Percentiles rank a stretch among this genome's conserved stretches.
Evolutionary conservation across 176 grass and related monocot species (phyloP).

Genomic region (Alopecurus myosuroides): DNA sequence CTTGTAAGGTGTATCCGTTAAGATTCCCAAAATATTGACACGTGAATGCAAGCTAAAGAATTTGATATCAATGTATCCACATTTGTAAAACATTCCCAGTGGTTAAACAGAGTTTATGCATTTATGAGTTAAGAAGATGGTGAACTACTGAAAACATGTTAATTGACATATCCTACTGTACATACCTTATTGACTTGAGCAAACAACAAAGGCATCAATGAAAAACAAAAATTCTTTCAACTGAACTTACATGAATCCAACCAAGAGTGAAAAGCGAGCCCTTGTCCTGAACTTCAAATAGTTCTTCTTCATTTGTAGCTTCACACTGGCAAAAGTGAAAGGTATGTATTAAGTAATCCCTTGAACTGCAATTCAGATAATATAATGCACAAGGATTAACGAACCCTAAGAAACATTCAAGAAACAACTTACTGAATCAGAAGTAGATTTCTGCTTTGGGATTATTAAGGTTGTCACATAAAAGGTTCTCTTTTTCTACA

Average conservation of each 20-base stretch:
- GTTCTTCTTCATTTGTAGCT: slow-evolving; percentile 99
- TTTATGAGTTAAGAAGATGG: background rate
- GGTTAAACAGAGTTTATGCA: slow-evolving; percentile 1
- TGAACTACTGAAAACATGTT: background rate
- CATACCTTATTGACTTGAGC: slow-evolving; percentile 21
- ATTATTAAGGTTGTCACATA: slow-evolving; percentile 91
- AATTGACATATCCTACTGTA: background rate
- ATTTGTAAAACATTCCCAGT: background rate
- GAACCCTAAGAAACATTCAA: background rate
- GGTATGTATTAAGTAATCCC: background rate
- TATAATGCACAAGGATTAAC: background rate
- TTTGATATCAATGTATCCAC: slow-evolving; percentile 8
- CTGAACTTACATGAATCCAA: slow-evolving; percentile 98
- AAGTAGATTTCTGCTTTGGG: slow-evolving; percentile 95
- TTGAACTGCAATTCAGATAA: slow-evolving; percentile 6
- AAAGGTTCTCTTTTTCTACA: slow-evolving; percentile 98
- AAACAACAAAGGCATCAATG: slow-evolving; percentile 8
- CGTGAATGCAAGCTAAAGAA: background rate
- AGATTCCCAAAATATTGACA: background rate
- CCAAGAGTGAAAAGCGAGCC: slow-evolving; percentile 95
- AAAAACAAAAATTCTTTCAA: slow-evolving; percentile 14
- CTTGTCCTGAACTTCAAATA: slow-evolving; percentile 97
- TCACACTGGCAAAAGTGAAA: slow-evolving; percentile 63
- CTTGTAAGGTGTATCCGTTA: background rate
- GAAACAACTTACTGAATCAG: slow-evolving; percentile 70